phyloP scores from a whole-genome alignment of 768 basidiomycete species.

The Sutorius australiensis region DNA sequence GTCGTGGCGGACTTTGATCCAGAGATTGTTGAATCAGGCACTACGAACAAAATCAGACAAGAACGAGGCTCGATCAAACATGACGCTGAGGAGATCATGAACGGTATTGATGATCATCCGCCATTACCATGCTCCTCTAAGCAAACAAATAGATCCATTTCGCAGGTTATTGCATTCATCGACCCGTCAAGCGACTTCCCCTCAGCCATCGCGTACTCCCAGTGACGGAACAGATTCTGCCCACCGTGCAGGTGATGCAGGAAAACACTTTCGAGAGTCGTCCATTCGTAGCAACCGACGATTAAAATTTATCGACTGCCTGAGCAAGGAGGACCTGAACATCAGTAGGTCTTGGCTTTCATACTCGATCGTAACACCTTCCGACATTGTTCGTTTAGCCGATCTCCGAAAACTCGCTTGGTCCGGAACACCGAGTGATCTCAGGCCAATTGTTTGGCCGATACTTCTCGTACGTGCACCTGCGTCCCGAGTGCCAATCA shows the following conservation, averaged over 20 bases:
- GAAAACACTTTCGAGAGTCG: conserved; percentile 65
- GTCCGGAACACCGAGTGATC: conserved; percentile 86
- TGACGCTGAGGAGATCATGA: conserved; percentile 72
- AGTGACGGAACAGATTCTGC: conserved; percentile 8
- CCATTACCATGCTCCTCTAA: conserved; percentile 25
- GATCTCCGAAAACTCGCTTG: conserved; percentile 90
- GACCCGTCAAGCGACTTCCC: neutral
- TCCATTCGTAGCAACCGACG: conserved; percentile 77
- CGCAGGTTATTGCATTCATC: conserved; percentile 45
- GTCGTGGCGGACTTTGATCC: conserved; percentile 72
- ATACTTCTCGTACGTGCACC: conserved; percentile 70
- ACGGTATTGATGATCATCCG: conserved; percentile 47
- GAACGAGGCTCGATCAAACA: conserved; percentile 51
- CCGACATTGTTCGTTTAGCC: conserved; percentile 37
- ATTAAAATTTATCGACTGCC: conserved; percentile 78
- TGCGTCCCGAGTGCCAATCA: neutral
- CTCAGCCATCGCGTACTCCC: conserved; percentile 4
- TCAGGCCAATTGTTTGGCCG: conserved; percentile 93
- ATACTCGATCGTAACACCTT: neutral
- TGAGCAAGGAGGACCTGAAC: conserved; percentile 74
- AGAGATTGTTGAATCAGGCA: conserved; percentile 38
- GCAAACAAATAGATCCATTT: conserved; percentile 52
- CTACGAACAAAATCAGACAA: conserved; percentile 40
- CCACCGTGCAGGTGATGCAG: conserved; percentile 35
- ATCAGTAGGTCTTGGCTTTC: conserved; percentile 52